Percentiles rank a stretch among this genome's conserved stretches.
phyloP scores from a whole-genome alignment of 2,329 filamentous ascomycete genomes.

The Botrytis hyacinthi region DNA sequence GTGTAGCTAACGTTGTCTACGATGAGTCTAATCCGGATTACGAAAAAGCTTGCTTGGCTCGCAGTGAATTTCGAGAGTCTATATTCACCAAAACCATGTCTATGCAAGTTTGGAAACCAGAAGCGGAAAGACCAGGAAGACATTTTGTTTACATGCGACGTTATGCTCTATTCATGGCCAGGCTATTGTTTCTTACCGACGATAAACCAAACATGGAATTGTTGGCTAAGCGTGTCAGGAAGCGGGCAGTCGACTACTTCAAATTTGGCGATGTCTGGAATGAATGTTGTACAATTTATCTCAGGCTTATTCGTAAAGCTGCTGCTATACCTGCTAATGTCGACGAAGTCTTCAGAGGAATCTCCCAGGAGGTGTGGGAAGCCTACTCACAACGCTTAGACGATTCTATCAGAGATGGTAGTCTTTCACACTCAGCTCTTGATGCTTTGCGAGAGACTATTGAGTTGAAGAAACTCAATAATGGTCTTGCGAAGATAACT shows the following conservation, averaged over 20 bases:
- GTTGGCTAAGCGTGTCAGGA: slow-evolving; percentile 61
- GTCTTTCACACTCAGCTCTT: slow-evolving; percentile 49
- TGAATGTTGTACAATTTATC: slow-evolving; percentile 35
- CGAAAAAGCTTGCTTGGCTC: slow-evolving; percentile 52
- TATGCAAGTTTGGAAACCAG: slow-evolving; percentile 71
- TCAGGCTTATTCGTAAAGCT: slow-evolving; percentile 54
- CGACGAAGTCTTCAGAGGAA: slow-evolving; percentile 64
- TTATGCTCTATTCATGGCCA: slow-evolving; percentile 65
- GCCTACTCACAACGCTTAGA: slow-evolving; percentile 58
- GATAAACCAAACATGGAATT: slow-evolving; percentile 63
- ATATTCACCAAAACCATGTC: slow-evolving; percentile 75
- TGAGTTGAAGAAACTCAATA: slow-evolving; percentile 77
- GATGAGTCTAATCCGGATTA: slow-evolving; percentile 50
- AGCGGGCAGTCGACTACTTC: slow-evolving; percentile 55
- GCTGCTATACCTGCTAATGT: slow-evolving; percentile 58
- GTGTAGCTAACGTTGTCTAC: slow-evolving; percentile 60
- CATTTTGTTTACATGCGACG: slow-evolving; percentile 73
- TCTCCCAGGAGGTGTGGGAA: slow-evolving; percentile 65
- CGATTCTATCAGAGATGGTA: slow-evolving; percentile 52
- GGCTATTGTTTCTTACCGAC: slow-evolving; percentile 58
- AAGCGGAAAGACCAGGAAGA: slow-evolving; percentile 65
- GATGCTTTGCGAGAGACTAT: slow-evolving; percentile 65
- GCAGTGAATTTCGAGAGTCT: slow-evolving; percentile 63
- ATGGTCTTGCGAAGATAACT: slow-evolving; percentile 78
- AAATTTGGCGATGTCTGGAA: slow-evolving; percentile 34